These are phyloP conservation scores for Houttuynia cordata DNA, from an alignment of 164 flowering plant species.

Conservation along the genomic window DNA sequence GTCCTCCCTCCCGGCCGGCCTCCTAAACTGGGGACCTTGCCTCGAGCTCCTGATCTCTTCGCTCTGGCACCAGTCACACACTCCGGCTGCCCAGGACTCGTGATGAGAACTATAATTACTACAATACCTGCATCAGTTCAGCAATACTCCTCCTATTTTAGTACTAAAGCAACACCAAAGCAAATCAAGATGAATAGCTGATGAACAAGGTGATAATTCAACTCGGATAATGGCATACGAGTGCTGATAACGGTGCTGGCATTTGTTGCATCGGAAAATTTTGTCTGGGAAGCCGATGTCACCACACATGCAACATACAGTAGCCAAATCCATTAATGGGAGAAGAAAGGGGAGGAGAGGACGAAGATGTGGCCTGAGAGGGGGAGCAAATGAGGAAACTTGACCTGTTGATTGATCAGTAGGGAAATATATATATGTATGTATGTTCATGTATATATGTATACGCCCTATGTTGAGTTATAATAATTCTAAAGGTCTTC, in stretches of 20 bases:
- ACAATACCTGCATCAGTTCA: not conserved
- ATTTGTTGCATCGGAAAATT: slow-evolving; percentile 80
- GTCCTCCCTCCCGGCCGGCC: not conserved
- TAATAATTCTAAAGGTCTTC: no score
- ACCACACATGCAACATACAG: slow-evolving; percentile 93
- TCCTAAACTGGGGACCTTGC: slow-evolving; percentile 23
- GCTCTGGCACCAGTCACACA: slow-evolving; percentile 91
- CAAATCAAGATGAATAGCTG: not conserved
- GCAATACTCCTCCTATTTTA: not conserved
- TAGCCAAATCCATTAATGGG: slow-evolving; percentile 39
- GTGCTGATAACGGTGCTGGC: slow-evolving; percentile 74
- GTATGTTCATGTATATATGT: no score
- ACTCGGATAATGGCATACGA: slow-evolving; percentile 37
- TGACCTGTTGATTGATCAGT: no score
- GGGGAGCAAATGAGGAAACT: no score
- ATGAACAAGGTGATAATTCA: not conserved
- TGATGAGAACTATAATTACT: not conserved
- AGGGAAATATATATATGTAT: no score
- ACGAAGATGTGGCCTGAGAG: no score
- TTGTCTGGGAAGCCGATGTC: slow-evolving; percentile 88
- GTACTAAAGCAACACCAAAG: not conserved
- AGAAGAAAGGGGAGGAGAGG: no score
- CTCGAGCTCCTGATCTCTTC: slow-evolving; percentile 33
- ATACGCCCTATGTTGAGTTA: no score
- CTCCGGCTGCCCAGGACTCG: slow-evolving; percentile 8